A percentile compares a stretch with the other conserved stretches of the same genome.
Evolutionary conservation across 2,329 filamentous ascomycete genomes (phyloP).

Genomic region (Lithohypha guttulata): DNA sequence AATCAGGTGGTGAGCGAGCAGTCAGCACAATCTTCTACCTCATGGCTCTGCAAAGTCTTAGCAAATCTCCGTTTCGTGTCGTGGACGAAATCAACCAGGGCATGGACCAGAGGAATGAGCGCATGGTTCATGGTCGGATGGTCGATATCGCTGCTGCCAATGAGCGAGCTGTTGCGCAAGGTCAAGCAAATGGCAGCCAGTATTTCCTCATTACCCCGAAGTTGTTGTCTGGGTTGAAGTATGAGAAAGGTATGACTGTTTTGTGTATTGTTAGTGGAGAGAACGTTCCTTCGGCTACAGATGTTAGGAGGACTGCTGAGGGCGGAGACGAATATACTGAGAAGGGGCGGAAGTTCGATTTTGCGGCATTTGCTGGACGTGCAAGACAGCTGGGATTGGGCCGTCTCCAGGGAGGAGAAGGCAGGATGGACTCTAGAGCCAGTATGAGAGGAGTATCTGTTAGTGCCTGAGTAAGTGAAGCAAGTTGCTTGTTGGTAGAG

Average conservation of each 20-base stretch:
- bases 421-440: constrained; percentile 1
- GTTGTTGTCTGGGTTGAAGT: constrained; percentile 71
- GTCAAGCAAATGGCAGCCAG: constrained; percentile 41
- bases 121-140: constrained; percentile 96
- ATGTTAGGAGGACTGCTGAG: constrained; percentile 10
- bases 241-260: constrained; percentile 83
- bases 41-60: constrained; percentile 91
- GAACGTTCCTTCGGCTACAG: constrained; percentile 31
- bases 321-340: constrained; percentile 20
- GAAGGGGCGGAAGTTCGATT: constrained; percentile 27
- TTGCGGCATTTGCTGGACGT: constrained; percentile 26
- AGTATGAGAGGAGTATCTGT: constrained; percentile 1
- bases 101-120: constrained; percentile 97
- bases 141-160: constrained; percentile 90
- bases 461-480: not conserved
- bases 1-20: constrained; percentile 90
- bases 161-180: constrained; percentile 33
- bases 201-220: constrained; percentile 99
- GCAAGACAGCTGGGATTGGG: constrained; percentile 26
- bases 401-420: too few species aligned
- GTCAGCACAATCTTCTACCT: constrained; percentile 98
- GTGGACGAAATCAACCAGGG: constrained; percentile 99
- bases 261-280: constrained; percentile 90
- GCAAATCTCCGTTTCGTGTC: constrained; percentile 89
- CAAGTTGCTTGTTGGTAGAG: too few species aligned